These are phyloP conservation scores for Leishmania aethiopica DNA, from an alignment of 208 protist genomes.

Conservation along the genomic window DNA sequence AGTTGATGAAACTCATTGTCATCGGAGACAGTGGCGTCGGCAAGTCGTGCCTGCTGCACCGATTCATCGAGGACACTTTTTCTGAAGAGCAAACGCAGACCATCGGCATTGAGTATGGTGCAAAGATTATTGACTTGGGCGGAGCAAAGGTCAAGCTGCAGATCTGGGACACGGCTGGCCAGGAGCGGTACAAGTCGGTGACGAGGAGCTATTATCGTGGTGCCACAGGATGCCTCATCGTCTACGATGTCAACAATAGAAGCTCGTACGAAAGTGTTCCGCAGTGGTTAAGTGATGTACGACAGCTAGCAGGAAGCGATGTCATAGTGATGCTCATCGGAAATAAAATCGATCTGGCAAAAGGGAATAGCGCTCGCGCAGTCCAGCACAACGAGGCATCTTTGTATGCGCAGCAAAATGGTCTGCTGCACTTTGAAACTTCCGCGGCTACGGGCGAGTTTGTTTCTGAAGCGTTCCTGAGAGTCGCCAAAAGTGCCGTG, in stretches of 20 bases:
- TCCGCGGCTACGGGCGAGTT: conserved; percentile 93
- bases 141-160: conserved; percentile 96
- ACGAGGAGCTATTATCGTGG: conserved; percentile 97
- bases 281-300: conserved; percentile 96
- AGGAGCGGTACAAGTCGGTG: conserved; percentile 99
- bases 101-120: conserved; percentile 98
- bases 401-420: conserved; percentile 93
- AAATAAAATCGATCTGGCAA: conserved; percentile 93
- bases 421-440: conserved; percentile 90
- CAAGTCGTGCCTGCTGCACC: conserved; percentile 97
- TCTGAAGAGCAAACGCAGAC: conserved; percentile 95
- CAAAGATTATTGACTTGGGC: conserved; percentile 92
- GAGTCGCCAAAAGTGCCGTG: conserved; percentile 59
- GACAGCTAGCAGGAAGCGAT: conserved; percentile 91
- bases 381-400: conserved; percentile 95
- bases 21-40: conserved; percentile 91
- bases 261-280: conserved; percentile 95
- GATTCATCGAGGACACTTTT: conserved; percentile 97
- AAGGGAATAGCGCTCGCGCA: conserved; percentile 65
- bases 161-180: conserved; percentile 98
- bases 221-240: conserved; percentile 97
- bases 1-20: conserved; percentile 87
- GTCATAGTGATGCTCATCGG: conserved; percentile 92
- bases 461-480: conserved; percentile 94
- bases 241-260: conserved; percentile 98